Evolutionary conservation across 75 land plant genomes (phyloP).

Genomic region (Sequoiadendron giganteum): DNA sequence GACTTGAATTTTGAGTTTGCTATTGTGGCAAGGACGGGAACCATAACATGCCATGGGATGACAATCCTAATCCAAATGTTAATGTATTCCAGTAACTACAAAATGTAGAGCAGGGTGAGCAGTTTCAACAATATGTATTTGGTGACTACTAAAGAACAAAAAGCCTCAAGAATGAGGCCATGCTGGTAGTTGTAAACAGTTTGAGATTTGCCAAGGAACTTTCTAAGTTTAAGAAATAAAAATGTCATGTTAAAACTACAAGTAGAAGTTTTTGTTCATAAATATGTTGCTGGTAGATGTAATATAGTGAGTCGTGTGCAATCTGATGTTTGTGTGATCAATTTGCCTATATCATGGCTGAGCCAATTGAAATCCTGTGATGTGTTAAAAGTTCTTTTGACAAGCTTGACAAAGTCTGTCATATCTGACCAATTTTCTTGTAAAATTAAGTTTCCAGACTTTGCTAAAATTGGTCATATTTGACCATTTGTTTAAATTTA

Average conservation of each 20-base stretch:
- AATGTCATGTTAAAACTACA: background rate
- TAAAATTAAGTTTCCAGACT: background rate
- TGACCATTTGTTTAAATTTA: background rate
- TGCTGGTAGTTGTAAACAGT: background rate
- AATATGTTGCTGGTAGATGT: background rate
- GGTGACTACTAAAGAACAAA: background rate
- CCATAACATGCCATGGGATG: background rate
- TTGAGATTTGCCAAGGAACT: background rate
- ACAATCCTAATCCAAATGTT: background rate
- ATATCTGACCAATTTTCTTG: background rate
- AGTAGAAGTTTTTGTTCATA: background rate
- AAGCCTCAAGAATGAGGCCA: background rate
- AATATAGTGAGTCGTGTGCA: background rate
- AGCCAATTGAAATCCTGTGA: background rate
- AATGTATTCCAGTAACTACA: background rate
- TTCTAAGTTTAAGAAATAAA: background rate
- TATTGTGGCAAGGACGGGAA: background rate
- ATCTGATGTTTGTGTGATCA: background rate
- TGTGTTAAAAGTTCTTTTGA: background rate
- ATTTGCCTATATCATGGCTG: background rate
- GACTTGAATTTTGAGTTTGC: background rate
- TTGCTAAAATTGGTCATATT: background rate
- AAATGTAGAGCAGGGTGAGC: background rate
- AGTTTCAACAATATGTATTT: background rate
- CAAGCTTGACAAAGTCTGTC: background rate